Percentiles rank a stretch among this genome's conserved stretches.
phyloP scores from a whole-genome alignment of 1,284 basidiomycete species.

The Microbotryum scabiosae region DNA sequence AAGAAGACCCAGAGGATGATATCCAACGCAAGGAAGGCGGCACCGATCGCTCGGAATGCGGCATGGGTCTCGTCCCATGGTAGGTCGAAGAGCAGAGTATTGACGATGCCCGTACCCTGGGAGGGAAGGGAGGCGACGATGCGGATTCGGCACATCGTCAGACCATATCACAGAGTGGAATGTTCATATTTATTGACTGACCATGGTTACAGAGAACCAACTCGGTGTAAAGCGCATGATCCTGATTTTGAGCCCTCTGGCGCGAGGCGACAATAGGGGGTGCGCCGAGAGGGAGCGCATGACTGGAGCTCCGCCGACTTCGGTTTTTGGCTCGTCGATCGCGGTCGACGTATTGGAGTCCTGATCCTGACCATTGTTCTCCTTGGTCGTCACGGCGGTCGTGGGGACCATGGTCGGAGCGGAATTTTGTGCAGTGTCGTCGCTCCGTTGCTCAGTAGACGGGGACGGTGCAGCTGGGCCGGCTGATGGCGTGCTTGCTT shows the following conservation, averaged over 20 bases:
- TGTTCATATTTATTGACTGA: no score
- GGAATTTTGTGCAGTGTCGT: no score
- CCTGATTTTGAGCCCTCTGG: slow-evolving; percentile 16
- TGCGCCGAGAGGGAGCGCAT: background rate
- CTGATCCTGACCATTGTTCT: no score
- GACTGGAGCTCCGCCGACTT: no score
- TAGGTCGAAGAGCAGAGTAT: slow-evolving; percentile 30
- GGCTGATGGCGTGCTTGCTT: no score
- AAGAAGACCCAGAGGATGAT: slow-evolving; percentile 31
- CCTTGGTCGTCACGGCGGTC: no score
- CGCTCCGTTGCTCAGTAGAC: no score
- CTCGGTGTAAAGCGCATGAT: slow-evolving; percentile 20
- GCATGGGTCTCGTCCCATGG: slow-evolving; percentile 31
- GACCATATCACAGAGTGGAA: background rate
- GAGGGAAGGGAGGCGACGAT: background rate
- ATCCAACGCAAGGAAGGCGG: slow-evolving; percentile 30
- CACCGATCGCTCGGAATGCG: slow-evolving; percentile 32
- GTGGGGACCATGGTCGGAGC: no score
- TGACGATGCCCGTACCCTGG: slow-evolving; percentile 35
- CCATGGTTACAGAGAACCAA: no score
- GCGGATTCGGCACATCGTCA: background rate
- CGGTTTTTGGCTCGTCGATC: no score
- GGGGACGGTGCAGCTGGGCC: no score
- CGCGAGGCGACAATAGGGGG: slow-evolving; percentile 22
- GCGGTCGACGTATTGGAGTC: no score